Evolutionary conservation across 1,284 basidiomycete genomes (phyloP).

Genomic region (Neotropicomus parvogracilis): DNA sequence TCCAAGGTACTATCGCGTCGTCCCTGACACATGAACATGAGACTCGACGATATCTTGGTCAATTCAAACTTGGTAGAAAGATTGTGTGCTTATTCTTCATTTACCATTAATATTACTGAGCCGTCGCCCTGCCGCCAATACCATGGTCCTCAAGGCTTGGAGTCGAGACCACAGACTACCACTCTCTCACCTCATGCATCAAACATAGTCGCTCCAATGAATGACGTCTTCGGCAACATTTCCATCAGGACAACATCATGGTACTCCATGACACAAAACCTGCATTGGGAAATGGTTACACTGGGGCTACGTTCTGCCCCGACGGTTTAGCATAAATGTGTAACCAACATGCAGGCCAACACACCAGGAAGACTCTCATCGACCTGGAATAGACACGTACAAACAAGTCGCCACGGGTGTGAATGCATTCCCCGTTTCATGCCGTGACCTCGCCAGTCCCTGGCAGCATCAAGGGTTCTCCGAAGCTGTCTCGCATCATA

Average conservation of each 20-base stretch:
- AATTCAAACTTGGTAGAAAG: too few relatives aligned
- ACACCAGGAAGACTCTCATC: constrained; percentile 48
- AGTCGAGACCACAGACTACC: constrained; percentile 47
- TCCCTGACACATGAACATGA: constrained; percentile 12
- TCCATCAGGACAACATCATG: too few relatives aligned
- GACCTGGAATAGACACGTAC: constrained; percentile 56
- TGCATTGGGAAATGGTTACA: too few relatives aligned
- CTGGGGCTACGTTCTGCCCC: constrained; percentile 36
- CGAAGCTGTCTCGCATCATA: constrained; percentile 56
- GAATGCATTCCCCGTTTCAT: constrained; percentile 62
- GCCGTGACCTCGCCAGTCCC: constrained; percentile 42
- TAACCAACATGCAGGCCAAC: constrained; percentile 10
- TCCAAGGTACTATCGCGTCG: constrained; percentile 1
- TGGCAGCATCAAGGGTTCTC: constrained; percentile 48
- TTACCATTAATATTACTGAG: too few relatives aligned
- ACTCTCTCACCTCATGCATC: constrained; percentile 45
- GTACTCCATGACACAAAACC: too few relatives aligned
- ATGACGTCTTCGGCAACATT: constrained; percentile 28
- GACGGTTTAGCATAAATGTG: neutral
- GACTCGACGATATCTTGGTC: neutral
- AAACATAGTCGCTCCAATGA: constrained; percentile 42
- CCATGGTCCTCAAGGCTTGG: constrained; percentile 45
- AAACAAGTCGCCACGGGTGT: too few relatives aligned
- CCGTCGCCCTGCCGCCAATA: constrained; percentile 27
- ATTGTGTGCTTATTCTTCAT: too few relatives aligned